These are phyloP conservation scores for Globisporangium recalcitrans DNA, from an alignment of 352 stramenopile species.

Conservation along the genomic window DNA sequence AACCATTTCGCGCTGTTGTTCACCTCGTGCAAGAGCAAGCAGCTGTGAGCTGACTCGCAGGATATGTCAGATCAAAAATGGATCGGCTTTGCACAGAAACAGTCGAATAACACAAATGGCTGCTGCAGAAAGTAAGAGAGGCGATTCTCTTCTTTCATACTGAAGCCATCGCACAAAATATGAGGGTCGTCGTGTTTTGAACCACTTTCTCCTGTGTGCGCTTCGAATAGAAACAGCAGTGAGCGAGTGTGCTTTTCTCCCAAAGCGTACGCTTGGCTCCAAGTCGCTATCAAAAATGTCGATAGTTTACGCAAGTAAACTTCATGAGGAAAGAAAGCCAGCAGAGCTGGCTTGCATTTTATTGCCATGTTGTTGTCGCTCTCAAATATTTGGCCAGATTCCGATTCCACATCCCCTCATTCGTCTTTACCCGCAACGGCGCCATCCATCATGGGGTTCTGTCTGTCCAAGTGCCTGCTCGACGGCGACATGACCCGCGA, in stretches of 20 bases:
- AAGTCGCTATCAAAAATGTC: not conserved
- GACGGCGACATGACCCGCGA: constrained; percentile 84
- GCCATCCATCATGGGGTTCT: constrained; percentile 68
- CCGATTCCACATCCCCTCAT: not conserved
- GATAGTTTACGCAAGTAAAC: not conserved
- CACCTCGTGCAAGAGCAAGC: constrained; percentile 4
- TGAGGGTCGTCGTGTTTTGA: not conserved
- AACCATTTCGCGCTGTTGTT: constrained; percentile 14
- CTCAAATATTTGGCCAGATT: not conserved
- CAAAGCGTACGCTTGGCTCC: not conserved
- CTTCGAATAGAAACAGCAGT: not conserved
- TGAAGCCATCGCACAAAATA: not conserved
- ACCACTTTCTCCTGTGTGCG: not conserved
- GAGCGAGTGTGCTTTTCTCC: not conserved
- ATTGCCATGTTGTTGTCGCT: not conserved
- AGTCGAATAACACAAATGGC: too few species aligned
- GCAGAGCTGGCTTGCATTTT: not conserved
- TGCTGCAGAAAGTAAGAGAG: too few species aligned
- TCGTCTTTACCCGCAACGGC: not conserved
- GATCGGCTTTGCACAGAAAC: too few species aligned
- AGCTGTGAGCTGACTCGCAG: not conserved
- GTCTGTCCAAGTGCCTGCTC: constrained; percentile 79
- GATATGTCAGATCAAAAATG: too few species aligned
- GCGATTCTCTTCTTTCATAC: too few species aligned
- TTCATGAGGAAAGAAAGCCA: not conserved